Evolutionary conservation across 1,139 yeast species (phyloP), one percentile per base, ranked within the genome.

Genomic region (Keqinozyma sinolaborantium): DNA sequence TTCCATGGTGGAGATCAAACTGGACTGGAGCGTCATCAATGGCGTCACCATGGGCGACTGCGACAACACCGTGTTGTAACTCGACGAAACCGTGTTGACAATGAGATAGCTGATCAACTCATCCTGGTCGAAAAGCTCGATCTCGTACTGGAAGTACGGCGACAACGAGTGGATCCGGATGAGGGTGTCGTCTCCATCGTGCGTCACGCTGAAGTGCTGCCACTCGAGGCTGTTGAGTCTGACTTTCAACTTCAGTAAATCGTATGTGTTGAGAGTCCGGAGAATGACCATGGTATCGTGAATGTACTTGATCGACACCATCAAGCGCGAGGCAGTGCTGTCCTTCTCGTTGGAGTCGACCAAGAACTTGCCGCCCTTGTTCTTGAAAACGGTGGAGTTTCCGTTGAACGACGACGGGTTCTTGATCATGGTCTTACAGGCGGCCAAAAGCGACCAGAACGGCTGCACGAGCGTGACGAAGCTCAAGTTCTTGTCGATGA

Each of bases 101-200:
- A 58, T 41, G 23, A 52, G 50, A 32, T 51, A 59, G 15, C 52
- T 45, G 11, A 59, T 37, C 10, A 56, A 32, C 9, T 34, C 32
- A 16, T 56, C 57, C 14, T 67, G 58, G 30, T 70, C 60, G 31
- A 56, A 47, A 34, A 80, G 60, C 36, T 79, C 84, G 31, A 83
- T 71, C 44, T 79, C 86, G 45, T 80, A 83, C 39, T 82, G 85
- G 26, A 78, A 77, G 18, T 76, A 56, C 0, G 88, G 84, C 9
- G 85, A 77, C 30, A 83, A 59, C 1, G 87, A 87, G 50, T 75
- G 76, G 24, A 82, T 73, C 6, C 78, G 64, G 25, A 73, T 66
- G 36, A 62, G 58, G 24, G 54, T 57, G 30, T 73, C 76, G 25
- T 64, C 59, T 21, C 72, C 70, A 26, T 71, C 59, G 0, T 40